phyloP scores from a whole-genome alignment of 306 rosid species.

The Trifolium fragiferum region DNA sequence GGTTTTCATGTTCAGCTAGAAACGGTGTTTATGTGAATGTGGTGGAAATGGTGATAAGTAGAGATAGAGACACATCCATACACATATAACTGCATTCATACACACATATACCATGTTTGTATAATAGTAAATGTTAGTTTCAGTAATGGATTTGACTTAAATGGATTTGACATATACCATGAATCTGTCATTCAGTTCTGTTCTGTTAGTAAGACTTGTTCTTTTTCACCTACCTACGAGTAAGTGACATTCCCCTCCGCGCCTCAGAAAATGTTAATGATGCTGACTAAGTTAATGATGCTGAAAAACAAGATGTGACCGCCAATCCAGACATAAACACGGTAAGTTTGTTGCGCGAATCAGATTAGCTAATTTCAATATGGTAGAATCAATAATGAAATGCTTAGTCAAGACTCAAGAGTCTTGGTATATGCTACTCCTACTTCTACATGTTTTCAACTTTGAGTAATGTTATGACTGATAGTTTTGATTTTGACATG shows the following conservation, averaged over 20 bases:
- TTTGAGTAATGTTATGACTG: not conserved
- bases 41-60: conserved; percentile 46
- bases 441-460: not conserved
- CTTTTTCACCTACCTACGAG: no score
- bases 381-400: conserved; percentile 21
- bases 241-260: not conserved
- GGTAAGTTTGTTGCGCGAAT: conserved; percentile 52
- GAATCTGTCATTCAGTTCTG: no score
- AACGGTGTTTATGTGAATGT: conserved; percentile 90
- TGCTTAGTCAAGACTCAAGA: conserved; percentile 22
- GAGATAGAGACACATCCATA: conserved; percentile 11
- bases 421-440: not conserved
- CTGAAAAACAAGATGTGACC: conserved; percentile 83
- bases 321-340: conserved; percentile 85
- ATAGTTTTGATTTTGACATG: conserved; percentile 30
- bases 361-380: conserved; percentile 1
- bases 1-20: conserved; percentile 66
- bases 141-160: no score
- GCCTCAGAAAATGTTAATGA: no score
- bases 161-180: no score
- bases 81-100: not conserved
- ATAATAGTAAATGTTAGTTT: no score
- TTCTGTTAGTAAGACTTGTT: no score
- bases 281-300: no score
- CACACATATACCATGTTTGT: no score